phyloP scores from a whole-genome alignment of 2,329 filamentous ascomycete genomes.

The Intubia oerlemansii region DNA sequence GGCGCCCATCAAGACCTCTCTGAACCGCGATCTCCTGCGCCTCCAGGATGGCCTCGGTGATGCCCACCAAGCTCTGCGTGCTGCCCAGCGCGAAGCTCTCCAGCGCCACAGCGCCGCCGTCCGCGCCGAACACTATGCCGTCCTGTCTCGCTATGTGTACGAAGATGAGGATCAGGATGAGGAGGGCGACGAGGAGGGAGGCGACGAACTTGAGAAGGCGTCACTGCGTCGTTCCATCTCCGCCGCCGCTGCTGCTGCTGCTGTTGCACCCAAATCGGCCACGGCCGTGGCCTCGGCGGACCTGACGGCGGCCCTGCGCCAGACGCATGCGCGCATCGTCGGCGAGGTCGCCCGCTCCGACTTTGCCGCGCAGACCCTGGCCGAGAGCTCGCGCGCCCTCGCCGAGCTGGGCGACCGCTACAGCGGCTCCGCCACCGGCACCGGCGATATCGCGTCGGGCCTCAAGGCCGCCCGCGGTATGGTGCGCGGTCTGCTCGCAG shows the following conservation, averaged over 20 bases:
- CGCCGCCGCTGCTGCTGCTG: no score
- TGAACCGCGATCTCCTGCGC: no score
- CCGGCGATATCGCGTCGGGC: conserved; percentile 57
- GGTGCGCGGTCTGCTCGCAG: conserved; percentile 57
- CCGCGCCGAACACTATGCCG: no score
- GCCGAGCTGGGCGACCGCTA: conserved; percentile 65
- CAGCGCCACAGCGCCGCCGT: no score
- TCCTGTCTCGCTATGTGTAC: no score
- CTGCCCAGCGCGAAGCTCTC: no score
- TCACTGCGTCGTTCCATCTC: no score
- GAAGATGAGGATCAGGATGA: no score
- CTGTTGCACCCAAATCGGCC: conserved; percentile 15
- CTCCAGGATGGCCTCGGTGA: no score
- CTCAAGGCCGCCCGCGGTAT: conserved; percentile 54
- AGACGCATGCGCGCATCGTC: conserved; percentile 74
- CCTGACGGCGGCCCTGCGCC: conserved; percentile 63
- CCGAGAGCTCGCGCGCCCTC: conserved; percentile 67
- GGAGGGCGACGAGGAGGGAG: no score
- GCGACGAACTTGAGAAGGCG: no score
- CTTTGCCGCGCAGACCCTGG: conserved; percentile 76
- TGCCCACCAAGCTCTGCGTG: no score
- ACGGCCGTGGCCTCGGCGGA: conserved; percentile 56
- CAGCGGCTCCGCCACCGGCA: conserved; percentile 41
- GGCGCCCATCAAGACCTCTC: not conserved
- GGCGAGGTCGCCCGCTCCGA: conserved; percentile 67